A percentile compares a stretch with the other conserved stretches of the same genome.
phyloP scores from a whole-genome alignment of 441 rosid species.

The Geranium incanum region DNA sequence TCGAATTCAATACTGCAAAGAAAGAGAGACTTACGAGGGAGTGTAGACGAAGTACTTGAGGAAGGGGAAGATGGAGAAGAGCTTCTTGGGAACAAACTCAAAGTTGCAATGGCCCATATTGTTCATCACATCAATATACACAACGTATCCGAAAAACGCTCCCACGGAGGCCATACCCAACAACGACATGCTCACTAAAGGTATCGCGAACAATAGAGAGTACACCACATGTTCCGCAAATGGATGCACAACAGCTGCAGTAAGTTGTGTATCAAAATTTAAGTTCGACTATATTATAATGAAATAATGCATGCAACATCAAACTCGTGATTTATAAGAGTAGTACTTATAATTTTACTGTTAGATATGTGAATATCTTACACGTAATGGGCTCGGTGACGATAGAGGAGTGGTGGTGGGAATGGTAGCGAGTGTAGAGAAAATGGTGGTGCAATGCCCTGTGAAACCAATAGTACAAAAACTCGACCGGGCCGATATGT shows the following conservation, averaged over 20 bases:
- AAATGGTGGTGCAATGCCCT: constrained; percentile 56
- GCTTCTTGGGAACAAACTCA: neutral
- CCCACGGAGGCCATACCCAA: neutral
- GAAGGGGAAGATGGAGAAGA: neutral
- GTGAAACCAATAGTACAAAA: constrained; percentile 55
- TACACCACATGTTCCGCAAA: neutral
- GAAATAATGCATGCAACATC: too few species aligned
- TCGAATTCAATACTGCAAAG: too few species aligned
- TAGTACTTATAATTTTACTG: too few species aligned
- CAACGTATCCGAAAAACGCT: neutral
- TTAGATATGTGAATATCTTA: constrained; percentile 11
- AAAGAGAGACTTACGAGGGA: neutral
- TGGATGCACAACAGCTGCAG: neutral
- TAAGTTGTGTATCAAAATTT: too few species aligned
- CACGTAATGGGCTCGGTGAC: constrained; percentile 62
- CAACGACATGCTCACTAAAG: neutral
- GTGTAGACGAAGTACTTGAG: neutral
- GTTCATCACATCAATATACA: neutral
- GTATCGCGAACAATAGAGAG: neutral
- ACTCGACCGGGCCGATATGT: constrained; percentile 50
- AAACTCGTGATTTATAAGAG: too few species aligned
- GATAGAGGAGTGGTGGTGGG: constrained; percentile 61
- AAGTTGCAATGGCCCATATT: neutral
- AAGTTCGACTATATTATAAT: too few species aligned
- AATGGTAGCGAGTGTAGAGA: constrained; percentile 64